phyloP scores from a whole-genome alignment of 768 basidiomycete species.

The Inosperma sp. region DNA sequence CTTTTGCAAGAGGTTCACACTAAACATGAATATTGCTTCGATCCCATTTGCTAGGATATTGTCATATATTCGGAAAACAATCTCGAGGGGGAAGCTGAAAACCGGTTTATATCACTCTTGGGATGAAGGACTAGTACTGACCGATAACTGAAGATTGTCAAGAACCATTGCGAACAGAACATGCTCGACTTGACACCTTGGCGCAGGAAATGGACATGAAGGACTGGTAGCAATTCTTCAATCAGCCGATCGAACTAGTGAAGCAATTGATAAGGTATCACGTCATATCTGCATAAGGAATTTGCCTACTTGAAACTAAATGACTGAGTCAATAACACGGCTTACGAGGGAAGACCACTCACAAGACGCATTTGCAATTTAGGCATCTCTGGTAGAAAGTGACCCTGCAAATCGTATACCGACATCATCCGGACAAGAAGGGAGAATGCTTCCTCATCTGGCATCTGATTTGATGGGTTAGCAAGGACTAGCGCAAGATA shows the following conservation, averaged over 20 bases:
- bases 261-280: not conserved
- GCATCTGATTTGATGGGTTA: conserved; percentile 64
- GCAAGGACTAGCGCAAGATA: not conserved
- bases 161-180: conserved; percentile 98
- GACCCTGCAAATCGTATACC: conserved; percentile 91
- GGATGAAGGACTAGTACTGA: conserved; percentile 29
- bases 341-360: conserved; percentile 23
- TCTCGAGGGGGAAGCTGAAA: conserved; percentile 81
- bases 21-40: conserved; percentile 95
- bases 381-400: conserved; percentile 99
- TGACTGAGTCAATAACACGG: not conserved
- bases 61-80: conserved; percentile 96
- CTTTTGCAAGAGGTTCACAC: conserved; percentile 77
- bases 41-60: conserved; percentile 95
- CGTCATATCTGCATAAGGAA: not conserved
- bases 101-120: not conserved
- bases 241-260: conserved; percentile 86
- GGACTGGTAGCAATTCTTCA: conserved; percentile 87
- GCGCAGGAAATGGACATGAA: conserved; percentile 89
- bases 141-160: conserved; percentile 96
- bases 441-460: conserved; percentile 98
- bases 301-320: conserved; percentile 23
- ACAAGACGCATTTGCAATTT: conserved; percentile 90
- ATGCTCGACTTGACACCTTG: conserved; percentile 97
- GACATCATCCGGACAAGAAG: conserved; percentile 93